Percentiles rank a stretch among this genome's conserved stretches.
These are phyloP conservation scores for Solanum chmielewskii DNA, from an alignment of 257 asterid species.

Conservation along the genomic window DNA sequence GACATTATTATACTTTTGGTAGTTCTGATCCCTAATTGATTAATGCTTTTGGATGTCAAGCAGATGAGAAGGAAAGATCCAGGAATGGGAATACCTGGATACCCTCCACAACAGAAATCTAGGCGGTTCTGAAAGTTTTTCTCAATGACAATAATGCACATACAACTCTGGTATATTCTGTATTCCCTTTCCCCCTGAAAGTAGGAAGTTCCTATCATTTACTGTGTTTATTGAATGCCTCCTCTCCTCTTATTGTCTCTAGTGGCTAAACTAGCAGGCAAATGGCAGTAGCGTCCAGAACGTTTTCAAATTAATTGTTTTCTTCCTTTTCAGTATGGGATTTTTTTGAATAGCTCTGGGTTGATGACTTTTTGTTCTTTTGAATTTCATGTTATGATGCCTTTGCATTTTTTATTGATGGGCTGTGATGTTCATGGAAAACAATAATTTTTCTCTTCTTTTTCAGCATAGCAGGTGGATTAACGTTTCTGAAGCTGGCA, in stretches of 20 bases:
- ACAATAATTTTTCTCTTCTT: background rate
- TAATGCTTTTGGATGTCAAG: constrained; percentile 2
- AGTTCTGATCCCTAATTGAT: background rate
- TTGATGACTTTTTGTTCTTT: background rate
- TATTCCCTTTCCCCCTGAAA: background rate
- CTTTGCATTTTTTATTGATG: background rate
- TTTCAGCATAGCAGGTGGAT: background rate
- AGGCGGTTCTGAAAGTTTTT: constrained; percentile 52
- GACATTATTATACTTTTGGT: background rate
- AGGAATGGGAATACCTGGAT: constrained; percentile 73
- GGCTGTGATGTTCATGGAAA: background rate
- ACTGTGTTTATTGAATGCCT: background rate
- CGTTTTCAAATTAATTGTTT: background rate
- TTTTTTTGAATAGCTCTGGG: background rate
- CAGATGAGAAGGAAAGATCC: constrained; percentile 94
- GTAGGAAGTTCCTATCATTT: background rate
- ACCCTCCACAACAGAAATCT: constrained; percentile 93
- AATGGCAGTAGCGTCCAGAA: background rate
- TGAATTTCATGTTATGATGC: background rate
- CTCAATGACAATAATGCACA: background rate
- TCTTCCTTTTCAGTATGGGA: background rate
- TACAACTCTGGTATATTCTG: background rate
- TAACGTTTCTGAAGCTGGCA: background rate
- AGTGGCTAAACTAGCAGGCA: background rate
- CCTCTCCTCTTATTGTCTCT: background rate